These are phyloP conservation scores for Herpetomonas samuelpessoai DNA, from an alignment of 208 protist species.

Conservation along the genomic window DNA sequence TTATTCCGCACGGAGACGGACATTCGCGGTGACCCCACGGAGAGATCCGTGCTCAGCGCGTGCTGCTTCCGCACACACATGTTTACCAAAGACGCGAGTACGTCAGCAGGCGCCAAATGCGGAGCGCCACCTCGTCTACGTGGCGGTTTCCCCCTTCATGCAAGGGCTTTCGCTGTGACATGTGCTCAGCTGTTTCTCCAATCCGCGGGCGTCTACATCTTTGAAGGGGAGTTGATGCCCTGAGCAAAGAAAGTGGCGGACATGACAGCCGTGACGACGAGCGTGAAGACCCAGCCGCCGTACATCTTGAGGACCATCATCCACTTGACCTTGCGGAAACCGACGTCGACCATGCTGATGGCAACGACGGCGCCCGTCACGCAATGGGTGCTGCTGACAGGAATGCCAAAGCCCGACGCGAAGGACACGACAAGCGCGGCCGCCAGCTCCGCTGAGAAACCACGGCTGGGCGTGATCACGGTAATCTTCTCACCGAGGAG, in stretches of 20 bases:
- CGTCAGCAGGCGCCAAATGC: too few species aligned
- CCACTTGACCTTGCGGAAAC: constrained; percentile 55
- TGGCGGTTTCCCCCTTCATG: too few species aligned
- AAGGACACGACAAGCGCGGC: constrained; percentile 75
- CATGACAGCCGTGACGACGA: constrained; percentile 49
- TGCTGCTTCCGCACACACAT: too few species aligned
- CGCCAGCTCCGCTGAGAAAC: constrained; percentile 75
- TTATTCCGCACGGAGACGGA: too few species aligned
- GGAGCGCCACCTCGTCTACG: too few species aligned
- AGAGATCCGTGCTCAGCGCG: too few species aligned
- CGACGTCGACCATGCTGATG: constrained; percentile 75
- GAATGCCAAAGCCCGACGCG: constrained; percentile 71
- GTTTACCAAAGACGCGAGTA: too few species aligned
- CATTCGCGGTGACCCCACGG: too few species aligned
- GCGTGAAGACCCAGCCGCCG: constrained; percentile 61
- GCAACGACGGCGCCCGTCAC: constrained; percentile 87
- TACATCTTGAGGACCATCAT: constrained; percentile 79
- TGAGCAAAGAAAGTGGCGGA: constrained; percentile 77
- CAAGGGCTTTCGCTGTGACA: neutral
- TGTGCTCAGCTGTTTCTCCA: neutral
- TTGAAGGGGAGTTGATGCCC: constrained; percentile 57
- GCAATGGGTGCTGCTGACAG: constrained; percentile 90
- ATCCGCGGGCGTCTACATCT: neutral
- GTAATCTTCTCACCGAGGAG: constrained; percentile 76
- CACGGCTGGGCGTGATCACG: constrained; percentile 69